Evolutionary conservation across 1,139 yeast genomes (phyloP).

Genomic region (Hansenula anomala): DNA sequence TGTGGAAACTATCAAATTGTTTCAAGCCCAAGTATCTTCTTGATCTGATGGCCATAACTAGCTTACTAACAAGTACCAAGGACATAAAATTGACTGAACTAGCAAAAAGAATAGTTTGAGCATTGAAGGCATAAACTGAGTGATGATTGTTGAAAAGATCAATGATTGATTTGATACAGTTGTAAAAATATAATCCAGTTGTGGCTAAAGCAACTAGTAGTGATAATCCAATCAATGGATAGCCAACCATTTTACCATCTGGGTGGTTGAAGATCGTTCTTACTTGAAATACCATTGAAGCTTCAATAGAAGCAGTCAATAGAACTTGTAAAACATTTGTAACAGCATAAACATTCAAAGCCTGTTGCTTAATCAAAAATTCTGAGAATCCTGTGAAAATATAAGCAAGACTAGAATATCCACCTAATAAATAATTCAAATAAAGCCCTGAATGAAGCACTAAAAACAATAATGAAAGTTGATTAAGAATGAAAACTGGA

Average conservation of each 20-base stretch:
- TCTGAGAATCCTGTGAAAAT: conserved; percentile 45
- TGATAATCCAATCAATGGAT: conserved; percentile 35
- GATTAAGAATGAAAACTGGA: conserved; percentile 69
- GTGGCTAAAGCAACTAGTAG: conserved; percentile 43
- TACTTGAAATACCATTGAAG: conserved; percentile 67
- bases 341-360: conserved; percentile 45
- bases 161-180: conserved; percentile 32
- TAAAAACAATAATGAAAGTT: conserved; percentile 47
- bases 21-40: conserved; percentile 72
- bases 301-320: conserved; percentile 54
- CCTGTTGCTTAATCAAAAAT: conserved; percentile 25
- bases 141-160: conserved; percentile 21
- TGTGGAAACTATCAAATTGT: conserved; percentile 79
- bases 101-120: conserved; percentile 61
- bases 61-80: conserved; percentile 52
- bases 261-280: conserved; percentile 59
- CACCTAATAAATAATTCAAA: conserved; percentile 47
- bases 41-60: conserved; percentile 61
- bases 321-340: conserved; percentile 56
- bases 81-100: conserved; percentile 63
- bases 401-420: conserved; percentile 45
- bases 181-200: conserved; percentile 49
- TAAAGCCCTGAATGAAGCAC: conserved; percentile 58
- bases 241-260: conserved; percentile 36
- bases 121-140: conserved; percentile 31